These are phyloP conservation scores for Ramaria sp. DNA, from an alignment of 768 basidiomycete genomes.

Conservation along the genomic window DNA sequence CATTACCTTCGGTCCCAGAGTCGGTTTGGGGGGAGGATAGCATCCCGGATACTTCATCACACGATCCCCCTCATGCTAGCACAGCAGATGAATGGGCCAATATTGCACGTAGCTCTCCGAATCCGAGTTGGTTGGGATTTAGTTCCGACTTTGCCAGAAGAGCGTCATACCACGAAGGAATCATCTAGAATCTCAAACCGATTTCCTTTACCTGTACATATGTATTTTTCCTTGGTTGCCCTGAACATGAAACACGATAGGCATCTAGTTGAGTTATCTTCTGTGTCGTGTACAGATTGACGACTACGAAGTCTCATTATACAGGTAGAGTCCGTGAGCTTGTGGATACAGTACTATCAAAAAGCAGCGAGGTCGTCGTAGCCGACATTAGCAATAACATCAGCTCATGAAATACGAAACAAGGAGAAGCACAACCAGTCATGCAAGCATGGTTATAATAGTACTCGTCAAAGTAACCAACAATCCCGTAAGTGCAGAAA, in stretches of 20 bases:
- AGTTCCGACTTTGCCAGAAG: neutral
- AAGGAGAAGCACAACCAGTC: neutral
- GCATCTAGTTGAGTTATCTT: too few species aligned
- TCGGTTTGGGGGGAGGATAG: neutral
- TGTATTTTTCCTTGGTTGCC: too few species aligned
- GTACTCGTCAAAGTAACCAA: neutral
- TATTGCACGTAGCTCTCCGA: neutral
- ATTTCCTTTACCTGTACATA: too few species aligned
- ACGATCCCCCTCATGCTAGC: neutral
- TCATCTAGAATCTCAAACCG: neutral
- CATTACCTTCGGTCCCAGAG: neutral
- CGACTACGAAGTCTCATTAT: neutral
- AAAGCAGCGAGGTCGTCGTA: neutral
- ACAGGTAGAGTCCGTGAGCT: neutral
- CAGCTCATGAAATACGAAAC: neutral
- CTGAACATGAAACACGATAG: too few species aligned
- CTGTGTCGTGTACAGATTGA: too few species aligned
- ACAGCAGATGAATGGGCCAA: neutral
- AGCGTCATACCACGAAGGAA: neutral
- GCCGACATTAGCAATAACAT: neutral
- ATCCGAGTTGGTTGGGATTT: neutral
- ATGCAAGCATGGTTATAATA: neutral
- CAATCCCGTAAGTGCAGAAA: too few species aligned
- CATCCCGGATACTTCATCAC: neutral
- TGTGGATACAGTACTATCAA: neutral